These are phyloP conservation scores for Verticillium tricorpus DNA, from an alignment of 2,329 filamentous ascomycete genomes.

Conservation along the genomic window DNA sequence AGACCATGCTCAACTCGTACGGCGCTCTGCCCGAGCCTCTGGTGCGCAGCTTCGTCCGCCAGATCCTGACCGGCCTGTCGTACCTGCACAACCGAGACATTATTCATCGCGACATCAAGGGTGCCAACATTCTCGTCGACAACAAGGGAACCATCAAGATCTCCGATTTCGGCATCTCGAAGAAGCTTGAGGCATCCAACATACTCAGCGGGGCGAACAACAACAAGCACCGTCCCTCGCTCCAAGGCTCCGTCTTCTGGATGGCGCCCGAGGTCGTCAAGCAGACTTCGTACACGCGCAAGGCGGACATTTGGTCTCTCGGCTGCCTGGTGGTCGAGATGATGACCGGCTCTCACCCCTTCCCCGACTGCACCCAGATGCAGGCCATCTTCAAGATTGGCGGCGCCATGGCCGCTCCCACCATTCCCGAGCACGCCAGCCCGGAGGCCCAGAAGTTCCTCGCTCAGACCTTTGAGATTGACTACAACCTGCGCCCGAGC, in stretches of 20 bases:
- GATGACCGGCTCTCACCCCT: constrained; percentile 96
- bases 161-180: constrained; percentile 97
- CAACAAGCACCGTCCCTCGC: constrained; percentile 67
- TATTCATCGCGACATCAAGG: constrained; percentile 98
- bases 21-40: constrained; percentile 90
- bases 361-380: constrained; percentile 93
- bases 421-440: constrained; percentile 81
- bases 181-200: constrained; percentile 91
- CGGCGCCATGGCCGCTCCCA: constrained; percentile 78
- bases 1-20: constrained; percentile 98
- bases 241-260: constrained; percentile 98
- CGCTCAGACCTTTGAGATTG: constrained; percentile 87
- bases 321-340: constrained; percentile 97
- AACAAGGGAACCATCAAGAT: constrained; percentile 99
- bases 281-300: constrained; percentile 95
- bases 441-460: constrained; percentile 81
- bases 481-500: constrained; percentile 86
- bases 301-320: constrained; percentile 97
- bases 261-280: constrained; percentile 99
- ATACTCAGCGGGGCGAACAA: constrained; percentile 67
- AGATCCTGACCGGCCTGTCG: constrained; percentile 87
- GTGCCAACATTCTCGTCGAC: constrained; percentile 96
- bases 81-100: constrained; percentile 95
- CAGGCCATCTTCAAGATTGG: constrained; percentile 99
- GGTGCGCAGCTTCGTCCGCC: constrained; percentile 92